Percentiles rank a stretch among this genome's conserved stretches.
Conservation (phyloP, 1,139 yeast species). For the Scheffersomyces segobiensis region DNA sequence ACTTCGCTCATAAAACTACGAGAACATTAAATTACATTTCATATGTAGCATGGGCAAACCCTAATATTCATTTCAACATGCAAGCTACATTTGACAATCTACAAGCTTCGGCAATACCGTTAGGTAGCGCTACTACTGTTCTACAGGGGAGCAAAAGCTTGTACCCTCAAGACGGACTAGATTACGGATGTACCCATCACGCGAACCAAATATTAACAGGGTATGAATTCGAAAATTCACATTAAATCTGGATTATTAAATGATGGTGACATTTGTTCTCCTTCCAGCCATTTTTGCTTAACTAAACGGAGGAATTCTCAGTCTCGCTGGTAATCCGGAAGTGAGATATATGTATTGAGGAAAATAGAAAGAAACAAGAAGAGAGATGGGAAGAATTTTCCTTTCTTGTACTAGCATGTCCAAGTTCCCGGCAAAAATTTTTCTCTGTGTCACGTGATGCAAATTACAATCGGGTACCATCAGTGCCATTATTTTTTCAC, state of each 20-base stretch:
- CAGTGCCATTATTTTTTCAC: not conserved
- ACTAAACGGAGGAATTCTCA: constrained; percentile 40
- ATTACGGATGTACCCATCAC: constrained; percentile 38
- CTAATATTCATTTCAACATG: not conserved
- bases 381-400: constrained; percentile 3
- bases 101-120: not conserved
- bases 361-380: constrained; percentile 6
- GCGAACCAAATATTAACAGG: constrained; percentile 39
- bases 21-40: not conserved
- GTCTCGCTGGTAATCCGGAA: constrained; percentile 56
- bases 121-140: not conserved
- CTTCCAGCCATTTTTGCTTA: constrained; percentile 57
- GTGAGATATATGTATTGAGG: constrained; percentile 32
- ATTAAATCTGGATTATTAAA: constrained; percentile 33
- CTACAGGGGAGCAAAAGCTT: not conserved
- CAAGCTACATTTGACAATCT: not conserved
- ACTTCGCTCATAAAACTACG: not conserved
- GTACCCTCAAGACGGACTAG: not conserved
- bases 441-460: not conserved
- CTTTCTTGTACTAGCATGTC: not conserved
- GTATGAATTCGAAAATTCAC: not conserved
- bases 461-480: not conserved
- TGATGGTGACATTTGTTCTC: constrained; percentile 36
- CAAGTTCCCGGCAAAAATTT: not conserved
- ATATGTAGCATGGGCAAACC: not conserved